A percentile compares a stretch with the other conserved stretches of the same genome.
Conservation (phyloP, 495 filamentous ascomycete genomes). For the Extremus antarcticus region DNA sequence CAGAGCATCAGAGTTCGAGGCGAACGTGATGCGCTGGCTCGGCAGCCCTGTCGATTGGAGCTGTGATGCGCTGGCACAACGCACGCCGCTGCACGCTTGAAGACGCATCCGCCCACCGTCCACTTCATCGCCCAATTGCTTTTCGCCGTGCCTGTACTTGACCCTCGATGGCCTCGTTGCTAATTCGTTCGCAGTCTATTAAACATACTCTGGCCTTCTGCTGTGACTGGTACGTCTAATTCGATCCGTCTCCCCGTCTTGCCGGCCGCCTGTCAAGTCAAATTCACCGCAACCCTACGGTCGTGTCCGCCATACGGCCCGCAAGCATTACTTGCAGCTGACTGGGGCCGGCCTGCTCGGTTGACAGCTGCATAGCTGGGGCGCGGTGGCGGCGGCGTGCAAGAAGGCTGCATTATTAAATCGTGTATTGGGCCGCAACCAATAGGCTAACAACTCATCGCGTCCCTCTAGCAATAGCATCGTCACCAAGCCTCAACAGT, state of each 20-base stretch:
- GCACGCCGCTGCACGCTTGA: neutral
- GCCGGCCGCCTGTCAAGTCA: neutral
- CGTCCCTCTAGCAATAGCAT: neutral
- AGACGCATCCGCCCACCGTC: neutral
- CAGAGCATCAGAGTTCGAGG: neutral
- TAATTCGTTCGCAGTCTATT: neutral
- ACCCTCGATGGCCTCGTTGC: neutral
- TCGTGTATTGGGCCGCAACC: neutral
- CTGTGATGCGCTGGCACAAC: conserved; percentile 11
- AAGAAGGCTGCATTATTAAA: neutral
- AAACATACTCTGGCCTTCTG: neutral
- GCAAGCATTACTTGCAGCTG: neutral
- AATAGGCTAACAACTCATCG: conserved; percentile 1
- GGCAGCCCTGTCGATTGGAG: conserved; percentile 9
- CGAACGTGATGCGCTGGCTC: conserved; percentile 13
- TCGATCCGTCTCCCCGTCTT: neutral
- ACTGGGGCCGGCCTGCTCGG: neutral
- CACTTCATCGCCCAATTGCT: conserved; percentile 1
- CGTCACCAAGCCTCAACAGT: neutral
- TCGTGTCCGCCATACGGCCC: neutral
- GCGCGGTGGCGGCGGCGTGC: neutral
- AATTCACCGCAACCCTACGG: neutral
- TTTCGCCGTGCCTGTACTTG: neutral
- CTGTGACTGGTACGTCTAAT: conserved; percentile 1
- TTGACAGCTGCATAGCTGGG: neutral